phyloP scores from a whole-genome alignment of 2,329 filamentous ascomycete genomes.

The Penicillium palitans region DNA sequence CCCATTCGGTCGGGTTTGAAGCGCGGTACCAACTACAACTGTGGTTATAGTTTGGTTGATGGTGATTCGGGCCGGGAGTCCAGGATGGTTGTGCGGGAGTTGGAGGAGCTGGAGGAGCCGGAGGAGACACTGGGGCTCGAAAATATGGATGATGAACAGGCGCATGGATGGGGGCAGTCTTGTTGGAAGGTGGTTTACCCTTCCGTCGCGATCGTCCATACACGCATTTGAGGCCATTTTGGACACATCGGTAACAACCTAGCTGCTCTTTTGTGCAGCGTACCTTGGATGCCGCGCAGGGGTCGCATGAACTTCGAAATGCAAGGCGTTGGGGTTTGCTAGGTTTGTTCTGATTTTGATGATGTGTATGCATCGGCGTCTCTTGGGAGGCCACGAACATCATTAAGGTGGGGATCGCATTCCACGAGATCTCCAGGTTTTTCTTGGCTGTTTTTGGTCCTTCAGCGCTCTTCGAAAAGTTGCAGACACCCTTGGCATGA shows the following conservation, averaged over 20 bases:
- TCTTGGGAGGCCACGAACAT: no score
- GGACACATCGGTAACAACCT: not conserved
- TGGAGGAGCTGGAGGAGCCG: not conserved
- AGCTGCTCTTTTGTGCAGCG: not conserved
- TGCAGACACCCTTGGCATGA: no score
- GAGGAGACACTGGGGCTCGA: not conserved
- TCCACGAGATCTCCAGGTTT: no score
- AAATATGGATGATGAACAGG: not conserved
- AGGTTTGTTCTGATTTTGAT: not conserved
- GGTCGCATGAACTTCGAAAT: not conserved
- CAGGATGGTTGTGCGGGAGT: not conserved
- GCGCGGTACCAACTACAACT: not conserved
- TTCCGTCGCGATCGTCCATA: not conserved
- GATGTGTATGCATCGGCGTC: no score
- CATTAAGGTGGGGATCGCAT: no score
- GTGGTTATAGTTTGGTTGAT: not conserved
- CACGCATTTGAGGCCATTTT: not conserved
- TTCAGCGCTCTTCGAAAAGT: no score
- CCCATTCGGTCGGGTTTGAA: not conserved
- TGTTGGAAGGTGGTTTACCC: not conserved
- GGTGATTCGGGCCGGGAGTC: not conserved
- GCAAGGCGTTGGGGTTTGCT: not conserved
- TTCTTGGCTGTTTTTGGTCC: no score
- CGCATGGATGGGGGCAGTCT: no score
- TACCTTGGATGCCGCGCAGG: not conserved